Evolutionary conservation across 192 early-diverging fungal species (phyloP).

Genomic region (Coemansia sp.): DNA sequence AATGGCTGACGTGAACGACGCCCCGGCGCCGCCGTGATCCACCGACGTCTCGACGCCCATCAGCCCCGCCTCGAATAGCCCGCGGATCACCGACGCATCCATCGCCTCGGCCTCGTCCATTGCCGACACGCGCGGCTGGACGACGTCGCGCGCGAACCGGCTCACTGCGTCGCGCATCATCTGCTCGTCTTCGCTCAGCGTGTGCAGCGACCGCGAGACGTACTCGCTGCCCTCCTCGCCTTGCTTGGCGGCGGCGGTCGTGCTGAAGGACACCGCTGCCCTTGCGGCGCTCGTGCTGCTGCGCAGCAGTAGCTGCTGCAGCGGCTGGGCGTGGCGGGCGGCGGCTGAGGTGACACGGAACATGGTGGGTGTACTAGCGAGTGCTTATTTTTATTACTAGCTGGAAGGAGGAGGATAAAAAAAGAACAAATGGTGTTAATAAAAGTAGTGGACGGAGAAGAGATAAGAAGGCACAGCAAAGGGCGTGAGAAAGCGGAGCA

Average conservation of each 20-base stretch:
- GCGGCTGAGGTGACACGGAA: constrained; percentile 8
- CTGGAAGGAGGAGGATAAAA: background rate
- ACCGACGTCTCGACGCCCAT: constrained; percentile 92
- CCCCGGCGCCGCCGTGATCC: constrained; percentile 81
- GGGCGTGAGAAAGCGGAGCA: too few species aligned
- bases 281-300: background rate
- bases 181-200: constrained; percentile 87
- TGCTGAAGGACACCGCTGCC: background rate
- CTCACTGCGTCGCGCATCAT: constrained; percentile 77
- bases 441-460: background rate
- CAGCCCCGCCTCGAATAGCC: constrained; percentile 89
- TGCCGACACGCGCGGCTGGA: constrained; percentile 81
- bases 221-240: background rate
- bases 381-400: background rate
- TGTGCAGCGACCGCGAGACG: constrained; percentile 65
- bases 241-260: background rate
- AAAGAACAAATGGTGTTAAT: background rate
- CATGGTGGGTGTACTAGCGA: background rate
- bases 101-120: constrained; percentile 94
- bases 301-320: background rate
- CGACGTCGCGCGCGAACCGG: constrained; percentile 81
- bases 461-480: background rate
- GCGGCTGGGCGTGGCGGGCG: constrained; percentile 2
- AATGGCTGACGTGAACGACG: constrained; percentile 84
- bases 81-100: constrained; percentile 78